Evolutionary conservation across 352 stramenopile genomes (phyloP).

Genomic region (Pythium aphanidermatum): DNA sequence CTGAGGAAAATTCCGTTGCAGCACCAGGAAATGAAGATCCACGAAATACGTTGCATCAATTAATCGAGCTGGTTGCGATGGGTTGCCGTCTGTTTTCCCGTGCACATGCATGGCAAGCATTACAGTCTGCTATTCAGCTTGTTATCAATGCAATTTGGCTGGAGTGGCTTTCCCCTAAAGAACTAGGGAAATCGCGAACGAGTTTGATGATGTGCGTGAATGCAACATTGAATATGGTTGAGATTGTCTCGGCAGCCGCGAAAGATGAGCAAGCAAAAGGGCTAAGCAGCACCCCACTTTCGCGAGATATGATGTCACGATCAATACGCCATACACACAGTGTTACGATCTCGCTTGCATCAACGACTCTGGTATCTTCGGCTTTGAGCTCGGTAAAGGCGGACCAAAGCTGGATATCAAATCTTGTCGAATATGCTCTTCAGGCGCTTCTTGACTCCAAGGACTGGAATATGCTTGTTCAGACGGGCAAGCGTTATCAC

Average conservation of each 20-base stretch:
- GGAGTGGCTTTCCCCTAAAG: conserved; percentile 43
- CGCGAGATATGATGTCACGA: not conserved
- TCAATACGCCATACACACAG: not conserved
- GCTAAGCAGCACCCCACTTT: not conserved
- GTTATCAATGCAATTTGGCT: conserved; percentile 53
- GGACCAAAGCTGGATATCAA: conserved; percentile 45
- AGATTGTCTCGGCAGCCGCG: conserved; percentile 16
- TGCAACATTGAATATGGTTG: conserved; percentile 54
- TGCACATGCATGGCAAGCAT: conserved; percentile 42
- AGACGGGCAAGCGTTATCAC: conserved; percentile 48
- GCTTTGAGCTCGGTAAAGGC: conserved; percentile 26
- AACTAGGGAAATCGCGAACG: conserved; percentile 5
- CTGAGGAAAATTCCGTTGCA: not conserved
- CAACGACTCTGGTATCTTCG: conserved; percentile 31
- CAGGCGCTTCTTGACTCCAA: conserved; percentile 25
- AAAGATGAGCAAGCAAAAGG: conserved; percentile 18
- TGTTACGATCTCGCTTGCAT: conserved; percentile 17
- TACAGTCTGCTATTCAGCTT: conserved; percentile 47
- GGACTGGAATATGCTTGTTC: conserved; percentile 51
- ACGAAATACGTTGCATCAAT: conserved; percentile 16
- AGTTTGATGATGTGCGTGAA: conserved; percentile 29
- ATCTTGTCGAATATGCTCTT: conserved; percentile 34
- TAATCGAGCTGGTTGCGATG: conserved; percentile 35
- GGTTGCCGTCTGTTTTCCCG: conserved; percentile 40
- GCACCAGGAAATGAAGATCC: not conserved